Evolutionary conservation across 73 alveolate species (phyloP).

Genomic region (Strombidium stylifer): DNA sequence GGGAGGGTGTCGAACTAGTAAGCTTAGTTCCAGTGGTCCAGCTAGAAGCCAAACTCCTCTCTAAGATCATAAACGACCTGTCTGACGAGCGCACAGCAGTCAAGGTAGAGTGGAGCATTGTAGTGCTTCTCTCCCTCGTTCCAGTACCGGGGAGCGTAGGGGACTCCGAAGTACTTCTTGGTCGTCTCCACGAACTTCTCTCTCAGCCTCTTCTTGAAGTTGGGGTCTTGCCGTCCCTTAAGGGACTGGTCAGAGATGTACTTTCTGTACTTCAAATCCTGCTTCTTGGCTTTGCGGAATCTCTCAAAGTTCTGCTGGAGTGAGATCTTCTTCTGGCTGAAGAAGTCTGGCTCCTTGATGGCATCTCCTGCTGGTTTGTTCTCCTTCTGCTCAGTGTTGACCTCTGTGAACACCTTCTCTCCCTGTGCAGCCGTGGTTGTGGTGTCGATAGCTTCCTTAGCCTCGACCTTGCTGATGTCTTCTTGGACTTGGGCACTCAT

Average conservation of each 20-base stretch:
- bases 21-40: constrained; percentile 87
- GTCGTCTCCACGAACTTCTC: constrained; percentile 83
- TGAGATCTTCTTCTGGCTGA: neutral
- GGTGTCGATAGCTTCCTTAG: too few relatives aligned
- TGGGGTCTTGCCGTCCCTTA: constrained; percentile 57
- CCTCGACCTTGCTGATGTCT: too few relatives aligned
- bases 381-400: too few relatives aligned
- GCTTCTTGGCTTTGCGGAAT: constrained; percentile 15
- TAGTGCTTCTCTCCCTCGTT: constrained; percentile 67
- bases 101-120: constrained; percentile 77
- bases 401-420: too few relatives aligned
- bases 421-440: too few relatives aligned
- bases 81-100: constrained; percentile 86
- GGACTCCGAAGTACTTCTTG: constrained; percentile 79
- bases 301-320: constrained; percentile 11
- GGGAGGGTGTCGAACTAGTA: constrained; percentile 88
- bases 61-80: constrained; percentile 77
- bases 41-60: constrained; percentile 83
- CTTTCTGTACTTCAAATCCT: constrained; percentile 21
- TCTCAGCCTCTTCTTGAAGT: constrained; percentile 60
- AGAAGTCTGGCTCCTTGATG: neutral
- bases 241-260: constrained; percentile 21
- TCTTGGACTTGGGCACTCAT: too few relatives aligned
- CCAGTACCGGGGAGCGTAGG: constrained; percentile 79
- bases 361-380: neutral